Evolutionary conservation across 805 yeast species (phyloP).

Genomic region (Metschnikowia koreensis): DNA sequence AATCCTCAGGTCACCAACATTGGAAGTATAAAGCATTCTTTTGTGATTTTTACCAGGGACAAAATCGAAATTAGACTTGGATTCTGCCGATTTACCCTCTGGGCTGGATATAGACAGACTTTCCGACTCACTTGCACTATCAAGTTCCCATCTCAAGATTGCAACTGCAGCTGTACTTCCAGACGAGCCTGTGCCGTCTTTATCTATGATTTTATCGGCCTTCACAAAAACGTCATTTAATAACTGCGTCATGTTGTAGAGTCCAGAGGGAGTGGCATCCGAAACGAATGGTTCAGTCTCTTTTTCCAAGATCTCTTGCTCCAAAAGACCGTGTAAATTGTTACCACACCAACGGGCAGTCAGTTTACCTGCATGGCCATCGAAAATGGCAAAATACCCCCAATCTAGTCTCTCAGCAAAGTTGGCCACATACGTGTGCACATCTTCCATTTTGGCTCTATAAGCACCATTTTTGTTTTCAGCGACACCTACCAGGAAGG

Average conservation of each 20-base stretch:
- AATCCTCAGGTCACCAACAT: constrained; percentile 90
- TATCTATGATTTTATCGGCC: constrained; percentile 68
- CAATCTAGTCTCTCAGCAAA: constrained; percentile 88
- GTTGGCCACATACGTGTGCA: constrained; percentile 88
- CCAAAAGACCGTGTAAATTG: constrained; percentile 69
- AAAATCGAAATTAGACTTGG: constrained; percentile 41
- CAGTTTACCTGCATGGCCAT: constrained; percentile 94
- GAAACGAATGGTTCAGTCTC: constrained; percentile 17
- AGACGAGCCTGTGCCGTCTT: constrained; percentile 64
- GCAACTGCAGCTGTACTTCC: constrained; percentile 98
- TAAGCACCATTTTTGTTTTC: constrained; percentile 81
- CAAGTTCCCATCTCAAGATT: constrained; percentile 75
- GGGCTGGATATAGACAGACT: constrained; percentile 14
- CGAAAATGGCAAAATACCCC: constrained; percentile 94
- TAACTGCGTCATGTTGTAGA: constrained; percentile 59
- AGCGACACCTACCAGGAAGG: constrained; percentile 87
- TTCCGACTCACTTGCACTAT: constrained; percentile 8
- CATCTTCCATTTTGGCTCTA: constrained; percentile 93
- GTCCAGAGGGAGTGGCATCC: constrained; percentile 20
- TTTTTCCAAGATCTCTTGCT: constrained; percentile 45
- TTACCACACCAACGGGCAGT: constrained; percentile 96
- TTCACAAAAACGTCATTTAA: constrained; percentile 67
- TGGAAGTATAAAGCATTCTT: constrained; percentile 86
- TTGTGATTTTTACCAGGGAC: constrained; percentile 49
- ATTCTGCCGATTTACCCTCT: background rate